A percentile compares a stretch with the other conserved stretches of the same genome.
Conservation (phyloP, 2,329 filamentous ascomycete species). For the Tolypocladium cylindrosporum region DNA sequence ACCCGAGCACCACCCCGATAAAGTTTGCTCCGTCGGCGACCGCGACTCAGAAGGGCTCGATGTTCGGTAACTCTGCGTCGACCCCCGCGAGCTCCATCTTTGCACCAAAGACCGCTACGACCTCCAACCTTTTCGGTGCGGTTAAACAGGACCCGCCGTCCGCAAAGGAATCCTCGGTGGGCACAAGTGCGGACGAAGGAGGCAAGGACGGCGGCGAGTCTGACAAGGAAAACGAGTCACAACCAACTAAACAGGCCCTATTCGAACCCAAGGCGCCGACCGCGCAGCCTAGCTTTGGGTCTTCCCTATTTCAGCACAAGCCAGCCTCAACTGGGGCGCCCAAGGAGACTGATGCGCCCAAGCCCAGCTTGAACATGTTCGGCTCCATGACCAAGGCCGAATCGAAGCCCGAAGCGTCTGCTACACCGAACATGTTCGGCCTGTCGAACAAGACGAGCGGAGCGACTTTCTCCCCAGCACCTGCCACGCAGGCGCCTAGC, state of each 20-base stretch:
- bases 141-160: slow-evolving; percentile 19
- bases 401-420: slow-evolving; percentile 14
- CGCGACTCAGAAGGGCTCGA: slow-evolving; percentile 16
- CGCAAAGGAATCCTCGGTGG: slow-evolving; percentile 15
- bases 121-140: slow-evolving; percentile 26
- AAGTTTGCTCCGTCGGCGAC: slow-evolving; percentile 36
- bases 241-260: slow-evolving; percentile 21
- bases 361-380: slow-evolving; percentile 15
- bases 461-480: slow-evolving; percentile 7
- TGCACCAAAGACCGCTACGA: slow-evolving; percentile 22
- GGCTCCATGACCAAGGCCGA: slow-evolving; percentile 12
- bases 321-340: slow-evolving; percentile 15
- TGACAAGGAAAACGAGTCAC: slow-evolving; percentile 33
- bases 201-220: slow-evolving; percentile 28
- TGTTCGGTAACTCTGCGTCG: slow-evolving; percentile 20
- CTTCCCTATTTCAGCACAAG: slow-evolving; percentile 23
- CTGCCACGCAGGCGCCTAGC: slow-evolving; percentile 14
- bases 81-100: slow-evolving; percentile 23
- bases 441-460: slow-evolving; percentile 3
- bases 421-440: slow-evolving; percentile 28
- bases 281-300: slow-evolving; percentile 17
- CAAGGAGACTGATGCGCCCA: slow-evolving; percentile 16
- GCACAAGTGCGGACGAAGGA: slow-evolving; percentile 12
- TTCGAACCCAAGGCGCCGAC: slow-evolving; percentile 20
- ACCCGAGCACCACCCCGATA: slow-evolving; percentile 40